Percentiles rank a stretch among this genome's conserved stretches.
Evolutionary conservation across 257 asterid genomes (phyloP).

Genomic region (Euphrasia confusa): DNA sequence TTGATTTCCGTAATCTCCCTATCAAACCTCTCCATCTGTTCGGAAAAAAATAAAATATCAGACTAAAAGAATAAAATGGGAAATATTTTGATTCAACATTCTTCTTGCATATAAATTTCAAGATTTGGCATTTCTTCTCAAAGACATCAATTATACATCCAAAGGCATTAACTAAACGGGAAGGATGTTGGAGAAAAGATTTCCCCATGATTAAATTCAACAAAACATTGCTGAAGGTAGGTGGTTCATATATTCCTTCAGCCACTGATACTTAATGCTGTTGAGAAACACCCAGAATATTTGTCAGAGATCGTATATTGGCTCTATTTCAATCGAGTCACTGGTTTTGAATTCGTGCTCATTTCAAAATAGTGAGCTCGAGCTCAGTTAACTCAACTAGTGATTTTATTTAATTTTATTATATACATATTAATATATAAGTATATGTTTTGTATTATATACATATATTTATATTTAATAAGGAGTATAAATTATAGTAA

Average conservation of each 20-base stretch:
- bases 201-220: neutral
- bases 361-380: too few species aligned
- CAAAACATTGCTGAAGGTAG: neutral
- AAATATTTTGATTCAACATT: constrained; percentile 5
- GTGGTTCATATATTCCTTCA: neutral
- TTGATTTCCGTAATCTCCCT: constrained; percentile 75
- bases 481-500: too few species aligned
- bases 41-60: constrained; percentile 15
- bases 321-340: too few species aligned
- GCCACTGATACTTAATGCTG: constrained; percentile 17
- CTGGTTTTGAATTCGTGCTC: too few species aligned
- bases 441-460: too few species aligned
- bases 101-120: neutral
- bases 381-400: too few species aligned
- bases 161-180: constrained; percentile 3
- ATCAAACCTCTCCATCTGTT: constrained; percentile 59
- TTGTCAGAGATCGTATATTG: neutral
- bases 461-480: too few species aligned
- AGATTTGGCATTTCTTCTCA: constrained; percentile 6
- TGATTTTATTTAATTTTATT: too few species aligned
- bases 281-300: constrained; percentile 10
- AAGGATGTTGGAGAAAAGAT: constrained; percentile 16
- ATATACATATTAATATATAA: too few species aligned
- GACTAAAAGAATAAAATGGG: constrained; percentile 19
- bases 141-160: constrained; percentile 8